Evolutionary conservation across 805 yeast species (phyloP).

Genomic region (Lipomyces yamadae): DNA sequence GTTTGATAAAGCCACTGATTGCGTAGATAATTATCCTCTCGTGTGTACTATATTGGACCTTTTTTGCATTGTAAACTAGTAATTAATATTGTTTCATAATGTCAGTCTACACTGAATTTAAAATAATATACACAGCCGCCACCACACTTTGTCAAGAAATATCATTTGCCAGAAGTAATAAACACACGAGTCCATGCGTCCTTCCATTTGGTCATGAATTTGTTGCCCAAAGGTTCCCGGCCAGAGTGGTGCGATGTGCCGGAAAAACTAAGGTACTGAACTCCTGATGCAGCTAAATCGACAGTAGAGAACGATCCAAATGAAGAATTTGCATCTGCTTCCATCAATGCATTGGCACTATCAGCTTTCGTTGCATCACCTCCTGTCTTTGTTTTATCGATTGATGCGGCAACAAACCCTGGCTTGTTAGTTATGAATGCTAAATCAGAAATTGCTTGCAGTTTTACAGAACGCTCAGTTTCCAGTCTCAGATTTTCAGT

Average conservation of each 20-base stretch:
- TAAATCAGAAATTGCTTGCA: not conserved
- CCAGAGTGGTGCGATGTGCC: not conserved
- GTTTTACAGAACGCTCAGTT: not conserved
- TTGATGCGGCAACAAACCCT: not conserved
- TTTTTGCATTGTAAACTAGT: not conserved
- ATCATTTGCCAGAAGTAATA: not conserved
- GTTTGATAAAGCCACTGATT: constrained; percentile 37
- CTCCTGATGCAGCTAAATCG: not conserved
- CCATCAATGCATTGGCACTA: not conserved
- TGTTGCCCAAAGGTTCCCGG: not conserved
- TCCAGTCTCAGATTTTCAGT: constrained; percentile 3
- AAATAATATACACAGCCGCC: not conserved
- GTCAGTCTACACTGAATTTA: not conserved
- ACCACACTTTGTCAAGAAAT: too few relatives aligned
- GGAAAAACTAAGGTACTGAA: not conserved
- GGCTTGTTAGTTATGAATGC: not conserved
- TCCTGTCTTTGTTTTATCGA: not conserved
- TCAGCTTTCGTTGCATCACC: not conserved
- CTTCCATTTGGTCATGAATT: constrained; percentile 4
- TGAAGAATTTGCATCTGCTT: not conserved
- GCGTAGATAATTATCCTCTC: not conserved
- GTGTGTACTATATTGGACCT: not conserved
- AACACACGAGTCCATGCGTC: not conserved
- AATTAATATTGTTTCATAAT: not conserved
- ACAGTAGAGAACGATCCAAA: constrained; percentile 4